phyloP scores from a whole-genome alignment of 2,329 filamentous ascomycete genomes.

The Didymosphaeria variabile region DNA sequence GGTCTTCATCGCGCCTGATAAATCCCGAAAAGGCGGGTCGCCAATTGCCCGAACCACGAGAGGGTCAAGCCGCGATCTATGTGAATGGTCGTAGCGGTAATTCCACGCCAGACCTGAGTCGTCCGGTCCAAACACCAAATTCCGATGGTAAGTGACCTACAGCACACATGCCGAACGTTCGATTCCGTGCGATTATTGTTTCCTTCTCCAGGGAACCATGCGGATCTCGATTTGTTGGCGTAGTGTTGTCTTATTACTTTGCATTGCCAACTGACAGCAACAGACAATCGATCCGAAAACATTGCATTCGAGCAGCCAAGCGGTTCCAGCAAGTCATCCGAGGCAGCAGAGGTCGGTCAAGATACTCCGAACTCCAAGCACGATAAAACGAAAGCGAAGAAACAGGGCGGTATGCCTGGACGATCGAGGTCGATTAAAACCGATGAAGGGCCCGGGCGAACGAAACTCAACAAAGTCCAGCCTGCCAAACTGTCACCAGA shows the following conservation, averaged over 20 bases:
- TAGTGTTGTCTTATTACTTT: not conserved
- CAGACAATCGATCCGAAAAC: constrained; percentile 46
- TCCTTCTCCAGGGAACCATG: not conserved
- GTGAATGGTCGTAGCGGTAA: constrained; percentile 55
- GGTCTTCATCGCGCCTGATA: constrained; percentile 55
- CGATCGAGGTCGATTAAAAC: constrained; percentile 57
- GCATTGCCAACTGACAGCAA: not conserved
- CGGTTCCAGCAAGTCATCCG: constrained; percentile 42
- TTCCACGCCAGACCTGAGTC: constrained; percentile 58
- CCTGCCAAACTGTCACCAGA: constrained; percentile 42
- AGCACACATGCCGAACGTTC: not conserved
- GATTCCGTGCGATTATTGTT: not conserved
- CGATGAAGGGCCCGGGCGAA: constrained; percentile 45
- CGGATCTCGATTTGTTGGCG: not conserved
- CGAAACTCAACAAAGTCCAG: constrained; percentile 46
- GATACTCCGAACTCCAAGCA: constrained; percentile 36
- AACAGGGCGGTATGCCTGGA: constrained; percentile 47
- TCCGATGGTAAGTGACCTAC: constrained; percentile 41
- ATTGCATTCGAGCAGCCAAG: constrained; percentile 38
- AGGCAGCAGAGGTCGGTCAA: constrained; percentile 27
- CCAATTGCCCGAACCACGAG: constrained; percentile 42
- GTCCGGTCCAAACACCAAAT: constrained; percentile 47
- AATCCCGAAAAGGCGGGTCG: constrained; percentile 47
- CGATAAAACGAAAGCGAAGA: constrained; percentile 40
- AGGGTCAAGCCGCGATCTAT: constrained; percentile 45